These are phyloP conservation scores for Nosema granulosis DNA, from an alignment of 371 early-diverging fungal species.

Conservation along the genomic window DNA sequence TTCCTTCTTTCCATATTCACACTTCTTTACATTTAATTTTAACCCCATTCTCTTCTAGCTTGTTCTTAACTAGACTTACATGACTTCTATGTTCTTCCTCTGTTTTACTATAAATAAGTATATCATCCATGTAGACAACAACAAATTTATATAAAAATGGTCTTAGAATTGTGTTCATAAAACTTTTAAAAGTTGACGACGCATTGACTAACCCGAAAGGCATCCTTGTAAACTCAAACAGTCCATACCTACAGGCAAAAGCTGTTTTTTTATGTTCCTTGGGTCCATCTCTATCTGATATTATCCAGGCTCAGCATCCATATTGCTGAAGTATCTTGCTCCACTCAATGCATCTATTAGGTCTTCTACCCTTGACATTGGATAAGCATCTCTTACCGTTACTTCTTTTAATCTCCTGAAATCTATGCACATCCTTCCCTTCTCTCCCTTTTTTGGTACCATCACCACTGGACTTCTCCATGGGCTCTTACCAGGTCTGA, in stretches of 20 bases:
- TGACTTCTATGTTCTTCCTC: constrained; percentile 25
- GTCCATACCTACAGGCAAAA: constrained; percentile 60
- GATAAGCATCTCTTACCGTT: constrained; percentile 28
- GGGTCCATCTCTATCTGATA: constrained; percentile 64
- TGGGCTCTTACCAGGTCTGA: constrained; percentile 4
- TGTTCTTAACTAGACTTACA: not conserved
- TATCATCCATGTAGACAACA: constrained; percentile 41
- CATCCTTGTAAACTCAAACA: constrained; percentile 62
- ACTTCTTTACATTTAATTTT: constrained; percentile 16
- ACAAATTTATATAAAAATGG: not conserved
- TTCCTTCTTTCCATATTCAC: constrained; percentile 14
- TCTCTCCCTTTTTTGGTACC: not conserved
- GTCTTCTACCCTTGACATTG: constrained; percentile 38
- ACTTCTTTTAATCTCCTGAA: constrained; percentile 34
- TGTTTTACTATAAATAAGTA: constrained; percentile 25
- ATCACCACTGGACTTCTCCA: constrained; percentile 29
- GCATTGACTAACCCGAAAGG: constrained; percentile 41
- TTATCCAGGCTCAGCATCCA: constrained; percentile 67
- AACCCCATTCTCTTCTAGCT: not conserved
- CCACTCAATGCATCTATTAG: constrained; percentile 46
- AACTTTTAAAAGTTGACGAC: constrained; percentile 53
- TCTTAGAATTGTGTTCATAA: constrained; percentile 41
- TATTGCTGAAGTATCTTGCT: constrained; percentile 54
- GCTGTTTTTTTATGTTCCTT: constrained; percentile 64
- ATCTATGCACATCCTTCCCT: constrained; percentile 25